These are phyloP conservation scores for Tylopilus sp. DNA, from an alignment of 768 basidiomycete genomes.

Conservation along the genomic window DNA sequence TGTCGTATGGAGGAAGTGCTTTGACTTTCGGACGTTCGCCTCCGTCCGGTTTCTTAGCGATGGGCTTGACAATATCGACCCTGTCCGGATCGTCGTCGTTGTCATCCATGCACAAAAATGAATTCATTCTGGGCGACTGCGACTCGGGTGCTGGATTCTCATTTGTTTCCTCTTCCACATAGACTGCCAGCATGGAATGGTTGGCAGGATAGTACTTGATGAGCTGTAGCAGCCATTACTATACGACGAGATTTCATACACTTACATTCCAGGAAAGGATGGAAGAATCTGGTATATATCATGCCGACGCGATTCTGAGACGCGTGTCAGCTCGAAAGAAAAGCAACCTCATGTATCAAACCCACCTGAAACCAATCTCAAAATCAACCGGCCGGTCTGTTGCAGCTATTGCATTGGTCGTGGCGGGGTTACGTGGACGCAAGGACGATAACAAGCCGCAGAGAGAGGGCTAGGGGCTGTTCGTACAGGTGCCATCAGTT, in stretches of 20 bases:
- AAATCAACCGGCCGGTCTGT: conserved; percentile 3
- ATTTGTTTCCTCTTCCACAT: conserved; percentile 18
- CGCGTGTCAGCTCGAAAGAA: no score
- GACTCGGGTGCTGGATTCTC: conserved; percentile 1
- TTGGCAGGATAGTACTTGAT: no score
- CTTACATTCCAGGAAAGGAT: no score
- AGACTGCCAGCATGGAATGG: conserved; percentile 14
- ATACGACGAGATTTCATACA: background rate
- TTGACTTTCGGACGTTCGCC: background rate
- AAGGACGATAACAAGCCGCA: no score
- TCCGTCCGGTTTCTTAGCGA: background rate
- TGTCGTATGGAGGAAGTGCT: no score
- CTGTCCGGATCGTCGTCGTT: no score
- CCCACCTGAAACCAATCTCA: conserved; percentile 3
- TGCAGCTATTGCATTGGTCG: no score
- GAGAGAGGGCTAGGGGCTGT: no score
- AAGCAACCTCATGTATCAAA: no score
- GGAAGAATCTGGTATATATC: conserved; percentile 21
- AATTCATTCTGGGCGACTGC: conserved; percentile 7
- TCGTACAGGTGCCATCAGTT: no score
- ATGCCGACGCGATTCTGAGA: conserved; percentile 21
- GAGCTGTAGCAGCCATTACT: conserved; percentile 3
- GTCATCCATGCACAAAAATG: conserved; percentile 16
- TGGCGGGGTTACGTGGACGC: no score
- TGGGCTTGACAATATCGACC: background rate